Evolutionary conservation across 2,329 filamentous ascomycete genomes (phyloP).

Genomic region (Paramyrothecium sp.): DNA sequence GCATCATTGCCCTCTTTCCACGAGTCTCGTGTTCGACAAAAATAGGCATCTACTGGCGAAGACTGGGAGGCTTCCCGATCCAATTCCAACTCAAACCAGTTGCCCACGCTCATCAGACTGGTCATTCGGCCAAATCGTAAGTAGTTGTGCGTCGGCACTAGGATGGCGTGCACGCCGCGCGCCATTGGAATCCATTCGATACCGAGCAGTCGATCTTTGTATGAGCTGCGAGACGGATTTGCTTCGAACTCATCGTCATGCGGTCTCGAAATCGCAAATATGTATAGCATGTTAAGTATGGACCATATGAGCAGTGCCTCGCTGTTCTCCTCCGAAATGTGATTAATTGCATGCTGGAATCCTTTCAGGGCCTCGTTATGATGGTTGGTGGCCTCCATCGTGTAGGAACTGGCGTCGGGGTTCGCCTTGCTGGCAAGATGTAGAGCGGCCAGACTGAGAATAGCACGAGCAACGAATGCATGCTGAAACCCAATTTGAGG

Average conservation of each 20-base stretch:
- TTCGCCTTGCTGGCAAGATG: background rate
- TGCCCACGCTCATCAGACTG: constrained; percentile 7
- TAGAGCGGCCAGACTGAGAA: constrained; percentile 4
- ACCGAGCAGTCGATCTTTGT: constrained; percentile 12
- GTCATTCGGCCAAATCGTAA: constrained; percentile 7
- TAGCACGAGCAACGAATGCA: constrained; percentile 2
- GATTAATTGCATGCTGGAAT: background rate
- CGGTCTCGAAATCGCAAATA: constrained; percentile 2
- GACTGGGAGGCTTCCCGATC: background rate
- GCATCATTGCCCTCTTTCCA: constrained; percentile 7
- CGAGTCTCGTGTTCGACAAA: constrained; percentile 2
- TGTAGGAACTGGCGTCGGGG: background rate
- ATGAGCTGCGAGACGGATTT: constrained; percentile 8
- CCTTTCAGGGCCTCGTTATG: constrained; percentile 2
- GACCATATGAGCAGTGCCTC: constrained; percentile 5
- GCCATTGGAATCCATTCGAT: constrained; percentile 17
- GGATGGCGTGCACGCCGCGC: constrained; percentile 12
- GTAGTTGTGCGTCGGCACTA: constrained; percentile 5
- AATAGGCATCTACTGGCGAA: constrained; percentile 1
- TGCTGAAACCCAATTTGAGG: constrained; percentile 1
- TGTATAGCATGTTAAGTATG: constrained; percentile 1
- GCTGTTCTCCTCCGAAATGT: background rate
- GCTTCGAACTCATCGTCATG: background rate
- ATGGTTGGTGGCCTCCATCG: background rate
- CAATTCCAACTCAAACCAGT: constrained; percentile 14